Evolutionary conservation across 768 basidiomycete species (phyloP), one percentile per base, ranked within the genome.

Genomic region (Cytidiella melzeri): DNA sequence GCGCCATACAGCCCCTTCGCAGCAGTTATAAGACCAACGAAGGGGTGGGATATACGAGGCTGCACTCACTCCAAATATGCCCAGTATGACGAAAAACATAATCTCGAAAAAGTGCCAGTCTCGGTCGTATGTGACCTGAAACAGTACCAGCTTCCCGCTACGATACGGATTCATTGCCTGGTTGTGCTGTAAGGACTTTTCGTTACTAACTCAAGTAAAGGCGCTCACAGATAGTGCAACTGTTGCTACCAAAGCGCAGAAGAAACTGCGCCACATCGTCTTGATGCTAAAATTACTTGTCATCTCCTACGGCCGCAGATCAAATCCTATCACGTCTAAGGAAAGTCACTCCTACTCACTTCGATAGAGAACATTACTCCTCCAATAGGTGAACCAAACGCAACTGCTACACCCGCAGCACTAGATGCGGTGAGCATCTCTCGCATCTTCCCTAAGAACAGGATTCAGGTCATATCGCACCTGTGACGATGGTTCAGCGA

Each of bases 41-140:
- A 37, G 37, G 3, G 3, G 13, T 9, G n/a, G 25, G 43, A 12
- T 26, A 47, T 25, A 4, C 21, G 34, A 27, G 43, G 37, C 2
- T 9, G 28, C 15, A 68, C 80, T 53, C 61, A 95, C 95, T 42
- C 96, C 96, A 65, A 99, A 99, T 53, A 98, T 76, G 9, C 96
- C 96, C 37, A 99, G 80, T 51, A 98, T 80, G 46, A 98, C 76
- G 67, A 94, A 99, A 66, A 95, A 95, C 15, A 96, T 85, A 44
- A 99, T 89, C 62, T 98, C 96, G 62, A 98, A 98, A 69, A 95
- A 97, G 63, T 98, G 96, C 96, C 96, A 99, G 60, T 93, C 92
- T 26, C 95, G 79, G 63, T 88, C 89, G 65, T 98, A 99, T 2
- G 93, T 94, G 58, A 99, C 92, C 63, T 97, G 94, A 71, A 99